Base-by-base conservation (phyloP, 2,329 filamentous ascomycete species). In the Microcyclospora tardicrescens region DNA sequence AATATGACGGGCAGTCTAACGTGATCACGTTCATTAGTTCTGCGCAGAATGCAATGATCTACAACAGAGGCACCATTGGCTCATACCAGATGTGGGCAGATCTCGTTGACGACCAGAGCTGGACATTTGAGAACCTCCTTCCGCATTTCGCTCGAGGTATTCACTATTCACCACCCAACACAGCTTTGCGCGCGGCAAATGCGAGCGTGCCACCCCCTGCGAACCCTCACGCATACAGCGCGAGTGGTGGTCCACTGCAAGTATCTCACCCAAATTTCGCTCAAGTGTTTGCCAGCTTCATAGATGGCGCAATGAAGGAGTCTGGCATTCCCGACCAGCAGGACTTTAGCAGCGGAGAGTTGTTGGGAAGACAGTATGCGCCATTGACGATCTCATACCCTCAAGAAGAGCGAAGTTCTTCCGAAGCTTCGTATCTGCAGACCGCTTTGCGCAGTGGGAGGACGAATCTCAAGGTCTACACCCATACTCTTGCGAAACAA, bases 71-170 rank as follows among this genome's bases (percentile, higher is more conserved):
- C 5, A 61, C 59, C 3, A 44, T 42, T 9, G 57, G 48, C 10
- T 54, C 52, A 11, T 51, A 60, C 39, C 47, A 58, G 34, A 37
- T 36, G 32, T 64, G 61, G 61, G 58, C 59, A 4, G 49, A 62
- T 16, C 41, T 53, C 16, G 59, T 61, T 6, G 57, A 48, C 10
- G 60, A 64, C 38, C 38, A 58, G 34, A 39, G 53, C 28, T 56
- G 56, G 38, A 48, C 45, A 6, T 61, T 51, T 40, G 48, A 50
- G 35, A 48, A 53, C 33, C 28, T 53, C 34, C 35, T 57, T 43
- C 44, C 49, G 33, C 46, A 44, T 37, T 47, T 48, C 45, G n/a
- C 36, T 5, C 16, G 30, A 8, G 37, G 43, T 19, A n/a, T 46
- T 2, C 41, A 43, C 13, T 43, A 50, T 24, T 50, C 48, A 10